Evolutionary conservation across 2,329 filamentous ascomycete species (phyloP).

Genomic region (Gaeumannomyces sp.): DNA sequence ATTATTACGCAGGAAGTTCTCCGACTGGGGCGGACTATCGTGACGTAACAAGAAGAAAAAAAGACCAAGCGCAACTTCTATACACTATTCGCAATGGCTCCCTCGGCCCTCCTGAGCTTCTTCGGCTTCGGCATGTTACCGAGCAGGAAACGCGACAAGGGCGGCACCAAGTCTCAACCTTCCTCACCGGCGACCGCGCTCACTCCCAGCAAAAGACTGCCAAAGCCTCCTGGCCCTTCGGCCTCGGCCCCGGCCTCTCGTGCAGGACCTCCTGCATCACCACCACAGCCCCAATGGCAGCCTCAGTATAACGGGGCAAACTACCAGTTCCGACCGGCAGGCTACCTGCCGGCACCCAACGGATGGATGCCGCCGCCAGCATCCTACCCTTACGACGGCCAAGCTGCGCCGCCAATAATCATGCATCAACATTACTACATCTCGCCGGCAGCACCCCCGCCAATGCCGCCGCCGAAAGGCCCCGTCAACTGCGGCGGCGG

Average conservation of each 20-base stretch:
- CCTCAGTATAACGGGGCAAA: background rate
- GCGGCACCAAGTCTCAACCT: conserved; percentile 2
- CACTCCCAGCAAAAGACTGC: background rate
- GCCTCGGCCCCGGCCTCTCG: conserved; percentile 3
- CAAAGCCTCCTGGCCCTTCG: background rate
- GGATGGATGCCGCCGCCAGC: conserved; percentile 16
- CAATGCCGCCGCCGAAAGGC: conserved; percentile 13
- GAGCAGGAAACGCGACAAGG: background rate
- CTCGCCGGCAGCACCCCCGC: conserved; percentile 18
- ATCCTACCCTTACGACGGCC: conserved; percentile 2
- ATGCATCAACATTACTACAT: conserved; percentile 49
- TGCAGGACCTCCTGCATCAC: background rate
- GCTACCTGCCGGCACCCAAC: conserved; percentile 21
- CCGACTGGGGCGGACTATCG: background rate
- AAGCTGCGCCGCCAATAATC: conserved; percentile 33
- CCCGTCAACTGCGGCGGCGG: conserved; percentile 10
- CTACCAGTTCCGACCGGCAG: conserved; percentile 19
- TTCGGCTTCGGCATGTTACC: background rate
- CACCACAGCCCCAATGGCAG: conserved; percentile 6
- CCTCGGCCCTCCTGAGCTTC: background rate
- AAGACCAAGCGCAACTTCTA: background rate
- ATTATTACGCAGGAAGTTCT: background rate
- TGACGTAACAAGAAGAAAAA: background rate
- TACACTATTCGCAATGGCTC: background rate
- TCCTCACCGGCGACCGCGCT: conserved; percentile 6